Base-by-base conservation (phyloP, 495 filamentous ascomycete species). In the Arthonia radiata region DNA sequence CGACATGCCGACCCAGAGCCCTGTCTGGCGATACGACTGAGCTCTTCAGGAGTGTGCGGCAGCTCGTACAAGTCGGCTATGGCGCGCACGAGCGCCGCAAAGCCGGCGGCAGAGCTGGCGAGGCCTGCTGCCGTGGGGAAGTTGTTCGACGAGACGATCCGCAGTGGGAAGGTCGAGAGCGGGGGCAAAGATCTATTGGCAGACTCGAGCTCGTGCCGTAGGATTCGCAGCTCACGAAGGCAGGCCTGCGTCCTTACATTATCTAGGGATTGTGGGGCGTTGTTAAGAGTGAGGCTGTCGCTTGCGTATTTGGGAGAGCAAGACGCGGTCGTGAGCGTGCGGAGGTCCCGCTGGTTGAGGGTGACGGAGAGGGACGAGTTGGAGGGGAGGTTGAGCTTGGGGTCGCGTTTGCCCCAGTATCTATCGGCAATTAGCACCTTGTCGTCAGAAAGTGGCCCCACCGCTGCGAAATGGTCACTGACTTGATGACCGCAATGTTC, bases 401-500 rank as follows among this genome's bases (percentile, higher is more conserved):
- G 47, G 52, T 94, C 79, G 24, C 86, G 77, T 53, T 94, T 94
- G 34, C 86, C 86, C 86, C 86, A 97, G 59, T 97, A 97, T 50
- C 78, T 89, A 26, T 21, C 24, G 28, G 23, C 19, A 15, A 30
- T 32, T 30, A 33, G 42, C 13, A 18, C 17, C 24, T 1, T 17
- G 19, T 17, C 27, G 15, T 25, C 23, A 27, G 36, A 35, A 23
- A 31, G 29, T 21, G 27, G 33, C n/a, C n/a, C n/a, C n/a, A n/a
- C n/a, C n/a, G n/a, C n/a, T n/a, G n/a, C n/a, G n/a, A n/a, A n/a
- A n/a, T n/a, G 30, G 27, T 23, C 22, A 41, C 57, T 30, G 57
- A 86, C 78, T 99, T 99, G 48, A 99, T 83, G 18, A 99, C 86
- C 30, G 86, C 86, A 42, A 99, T 99, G 57, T 99, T 99, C 38